Evolutionary conservation across 2,329 filamentous ascomycete species (phyloP).

Genomic region (Proliferodiscus dingleyae): DNA sequence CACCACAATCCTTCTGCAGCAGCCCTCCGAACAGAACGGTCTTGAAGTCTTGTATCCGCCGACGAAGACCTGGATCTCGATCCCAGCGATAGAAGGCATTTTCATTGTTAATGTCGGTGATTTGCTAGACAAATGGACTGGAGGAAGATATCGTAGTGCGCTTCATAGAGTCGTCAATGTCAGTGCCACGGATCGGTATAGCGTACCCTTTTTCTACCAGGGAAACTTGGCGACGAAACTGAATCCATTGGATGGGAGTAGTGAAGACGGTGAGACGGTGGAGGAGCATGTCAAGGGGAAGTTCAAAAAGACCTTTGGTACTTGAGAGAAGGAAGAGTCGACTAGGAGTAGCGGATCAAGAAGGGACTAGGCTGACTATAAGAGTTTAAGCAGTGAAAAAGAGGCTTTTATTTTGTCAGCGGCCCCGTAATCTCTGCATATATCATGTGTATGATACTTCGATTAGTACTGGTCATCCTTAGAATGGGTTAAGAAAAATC

Average conservation of each 20-base stretch:
- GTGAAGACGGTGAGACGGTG: slow-evolving; percentile 1
- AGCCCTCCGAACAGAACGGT: slow-evolving; percentile 40
- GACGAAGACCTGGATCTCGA: slow-evolving; percentile 37
- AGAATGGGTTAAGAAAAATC: no score
- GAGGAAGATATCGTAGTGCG: slow-evolving; percentile 44
- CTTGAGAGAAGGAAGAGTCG: slow-evolving; percentile 1
- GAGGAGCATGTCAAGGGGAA: slow-evolving; percentile 14
- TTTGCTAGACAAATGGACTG: slow-evolving; percentile 42
- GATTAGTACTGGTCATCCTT: no score
- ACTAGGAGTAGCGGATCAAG: no score
- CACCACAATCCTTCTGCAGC: slow-evolving; percentile 46
- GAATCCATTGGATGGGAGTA: slow-evolving; percentile 9
- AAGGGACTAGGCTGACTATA: no score
- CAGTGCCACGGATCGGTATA: slow-evolving; percentile 43
- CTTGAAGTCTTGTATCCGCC: slow-evolving; percentile 44
- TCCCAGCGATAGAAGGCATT: slow-evolving; percentile 37
- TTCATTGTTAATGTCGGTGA: slow-evolving; percentile 47
- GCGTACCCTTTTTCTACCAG: slow-evolving; percentile 48
- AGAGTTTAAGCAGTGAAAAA: no score
- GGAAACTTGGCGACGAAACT: slow-evolving; percentile 41
- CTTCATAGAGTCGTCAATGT: slow-evolving; percentile 49
- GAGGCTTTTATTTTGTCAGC: no score
- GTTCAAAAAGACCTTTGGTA: not conserved
- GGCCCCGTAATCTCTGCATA: no score
- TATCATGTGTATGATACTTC: no score